Base-by-base conservation (phyloP, 2,329 filamentous ascomycete species). In the Botrytis squamosa region DNA sequence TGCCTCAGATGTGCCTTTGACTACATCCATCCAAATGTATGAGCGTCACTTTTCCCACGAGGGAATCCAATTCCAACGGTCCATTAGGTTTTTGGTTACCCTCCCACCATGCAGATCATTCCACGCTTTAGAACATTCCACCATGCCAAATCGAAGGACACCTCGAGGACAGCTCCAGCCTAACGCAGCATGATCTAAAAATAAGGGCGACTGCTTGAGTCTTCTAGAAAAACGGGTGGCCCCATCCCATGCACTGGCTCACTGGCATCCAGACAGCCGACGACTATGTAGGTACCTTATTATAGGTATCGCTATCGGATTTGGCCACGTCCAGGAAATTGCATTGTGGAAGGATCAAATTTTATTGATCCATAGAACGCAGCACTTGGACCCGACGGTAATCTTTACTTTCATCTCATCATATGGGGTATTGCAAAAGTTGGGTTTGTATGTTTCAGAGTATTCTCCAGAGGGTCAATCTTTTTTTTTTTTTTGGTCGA, bases 391-490 rank as follows among this genome's bases (percentile, higher is more conserved):
- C 36, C 69, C 16, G 25, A 33, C 3, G 14, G 59, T 20, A 65
- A 52, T n/a, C 69, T 49, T 29, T 40, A 46, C 69, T 10, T 33
- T 71, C 8, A 57, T 33, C 29, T 25, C 8, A n/a, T 68, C 38
- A 25, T 64, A 55, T 29, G 29, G 49, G 49, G 36, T 65, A 38
- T 29, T 52, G 57, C n/a, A 64, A 22, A 36, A 22, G 40, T 20
- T 57, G 29, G 52, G 55, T 42, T 62, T 52, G 18, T 62, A 70
- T 70, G 67, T 70, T 70, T 70, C 67, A 62, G 40, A 52, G 55
- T 71, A 52, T 64, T 52, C 22, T 40, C 25, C 52, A 57, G 29
- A 18, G 52, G 9, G 16, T 12, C 20, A 9, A 55, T 29, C 25
- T n/a, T 29, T 22, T 42, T 33, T 33, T 33, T 33, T 33, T 33